Conservation (phyloP, 1,139 yeast genomes). For the Candida sp. region DNA sequence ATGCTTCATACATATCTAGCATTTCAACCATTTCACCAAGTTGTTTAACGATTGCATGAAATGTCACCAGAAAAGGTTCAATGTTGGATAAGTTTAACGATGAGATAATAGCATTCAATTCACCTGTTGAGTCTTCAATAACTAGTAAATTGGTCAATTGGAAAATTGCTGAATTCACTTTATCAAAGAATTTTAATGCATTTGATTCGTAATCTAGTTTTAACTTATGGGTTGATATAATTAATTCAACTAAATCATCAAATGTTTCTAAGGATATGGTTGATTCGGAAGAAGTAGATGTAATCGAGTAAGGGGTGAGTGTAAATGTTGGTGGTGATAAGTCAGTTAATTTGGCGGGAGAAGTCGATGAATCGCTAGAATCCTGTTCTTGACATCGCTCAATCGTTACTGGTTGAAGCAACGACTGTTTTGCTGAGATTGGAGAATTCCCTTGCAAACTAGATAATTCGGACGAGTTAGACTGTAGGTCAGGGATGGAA, state of each 20-base stretch:
- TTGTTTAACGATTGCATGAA: background rate
- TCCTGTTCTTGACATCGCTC: background rate
- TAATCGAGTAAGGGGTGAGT: background rate
- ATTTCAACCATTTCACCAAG: background rate
- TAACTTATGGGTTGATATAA: slow-evolving; percentile 19
- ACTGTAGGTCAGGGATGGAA: background rate
- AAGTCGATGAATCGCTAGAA: background rate
- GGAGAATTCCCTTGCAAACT: background rate
- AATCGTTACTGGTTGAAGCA: background rate
- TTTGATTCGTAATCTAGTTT: slow-evolving; percentile 31
- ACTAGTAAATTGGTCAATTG: slow-evolving; percentile 1
- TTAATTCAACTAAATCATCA: slow-evolving; percentile 18
- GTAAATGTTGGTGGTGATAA: background rate
- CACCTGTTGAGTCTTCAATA: background rate
- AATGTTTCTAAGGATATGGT: slow-evolving; percentile 2
- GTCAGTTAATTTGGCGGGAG: background rate
- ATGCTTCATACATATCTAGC: slow-evolving; percentile 3
- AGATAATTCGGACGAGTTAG: background rate
- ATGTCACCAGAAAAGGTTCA: background rate
- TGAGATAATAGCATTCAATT: background rate
- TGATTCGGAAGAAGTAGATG: background rate
- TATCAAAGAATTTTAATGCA: slow-evolving; percentile 26
- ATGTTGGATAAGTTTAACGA: background rate
- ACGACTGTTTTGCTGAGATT: background rate
- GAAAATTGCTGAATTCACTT: slow-evolving; percentile 12